phyloP scores from a whole-genome alignment of 116 monocot species.

The Dioscorea cayenensis region DNA sequence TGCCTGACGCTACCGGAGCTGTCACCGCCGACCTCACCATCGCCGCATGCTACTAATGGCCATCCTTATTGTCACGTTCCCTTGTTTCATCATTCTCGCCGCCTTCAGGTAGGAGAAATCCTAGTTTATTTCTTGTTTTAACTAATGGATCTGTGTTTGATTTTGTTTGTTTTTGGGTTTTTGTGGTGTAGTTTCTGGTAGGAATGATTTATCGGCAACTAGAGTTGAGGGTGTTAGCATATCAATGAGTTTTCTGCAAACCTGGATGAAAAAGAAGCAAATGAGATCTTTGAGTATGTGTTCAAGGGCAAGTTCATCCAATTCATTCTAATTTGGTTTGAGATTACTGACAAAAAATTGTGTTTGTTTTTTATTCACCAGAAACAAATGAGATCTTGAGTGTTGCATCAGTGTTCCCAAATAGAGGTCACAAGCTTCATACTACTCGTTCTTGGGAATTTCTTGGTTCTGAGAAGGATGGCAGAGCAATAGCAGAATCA shows the following conservation, averaged over 20 bases:
- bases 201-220: slow-evolving; percentile 47
- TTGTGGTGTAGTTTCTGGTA: slow-evolving; percentile 27
- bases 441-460: slow-evolving; percentile 35
- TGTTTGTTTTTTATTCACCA: neutral
- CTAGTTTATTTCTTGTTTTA: neutral
- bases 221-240: slow-evolving; percentile 32
- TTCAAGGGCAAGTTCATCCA: slow-evolving; percentile 19
- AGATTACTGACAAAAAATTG: neutral
- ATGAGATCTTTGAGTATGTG: slow-evolving; percentile 22
- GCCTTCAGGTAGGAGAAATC: slow-evolving; percentile 44
- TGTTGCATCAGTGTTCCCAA: slow-evolving; percentile 32
- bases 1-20: no score
- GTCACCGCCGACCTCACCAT: no score
- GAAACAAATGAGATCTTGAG: no score
- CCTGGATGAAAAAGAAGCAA: slow-evolving; percentile 21
- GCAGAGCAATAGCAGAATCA: slow-evolving; percentile 2
- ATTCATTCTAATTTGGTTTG: neutral
- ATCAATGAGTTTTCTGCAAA: slow-evolving; percentile 11
- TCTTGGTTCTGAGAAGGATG: slow-evolving; percentile 12
- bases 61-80: no score
- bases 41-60: no score
- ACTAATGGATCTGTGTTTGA: neutral
- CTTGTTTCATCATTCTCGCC: no score
- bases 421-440: slow-evolving; percentile 16
- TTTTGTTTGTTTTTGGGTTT: neutral